These are phyloP conservation scores for Linnemannia exigua DNA, from an alignment of 192 early-diverging fungal species.

Conservation along the genomic window DNA sequence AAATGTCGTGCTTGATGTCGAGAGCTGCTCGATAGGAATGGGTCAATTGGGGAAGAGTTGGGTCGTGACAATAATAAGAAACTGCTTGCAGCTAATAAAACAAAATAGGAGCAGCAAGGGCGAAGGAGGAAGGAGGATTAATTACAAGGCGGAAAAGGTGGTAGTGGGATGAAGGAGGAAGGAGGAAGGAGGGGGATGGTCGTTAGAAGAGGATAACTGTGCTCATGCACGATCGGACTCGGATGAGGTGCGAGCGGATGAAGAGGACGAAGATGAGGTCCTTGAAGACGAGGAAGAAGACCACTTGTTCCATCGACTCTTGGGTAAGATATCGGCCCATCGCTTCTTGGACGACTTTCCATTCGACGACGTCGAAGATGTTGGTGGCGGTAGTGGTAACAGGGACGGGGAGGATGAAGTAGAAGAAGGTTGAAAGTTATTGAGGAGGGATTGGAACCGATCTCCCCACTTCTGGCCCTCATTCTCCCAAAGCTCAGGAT, in stretches of 20 bases:
- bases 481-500: slow-evolving; percentile 33
- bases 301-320: slow-evolving; percentile 37
- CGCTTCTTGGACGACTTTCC: slow-evolving; percentile 28
- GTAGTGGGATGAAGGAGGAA: not conserved
- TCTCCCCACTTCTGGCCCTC: slow-evolving; percentile 50
- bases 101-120: not conserved
- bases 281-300: not conserved
- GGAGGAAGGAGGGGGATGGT: not conserved
- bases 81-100: not conserved
- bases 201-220: not conserved
- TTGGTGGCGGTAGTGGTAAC: not conserved
- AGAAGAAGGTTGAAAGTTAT: slow-evolving; percentile 26
- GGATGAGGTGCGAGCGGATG: not conserved
- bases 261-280: not conserved
- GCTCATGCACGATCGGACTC: not conserved
- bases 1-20: slow-evolving; percentile 9
- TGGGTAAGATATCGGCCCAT: slow-evolving; percentile 34
- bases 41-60: not conserved
- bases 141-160: not conserved
- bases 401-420: not conserved
- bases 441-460: slow-evolving; percentile 41
- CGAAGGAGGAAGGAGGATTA: not conserved
- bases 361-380: not conserved
- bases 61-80: not conserved
- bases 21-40: slow-evolving; percentile 4